Conservation (phyloP, 371 early-diverging fungal species). For the Aphelidium insulamus region DNA sequence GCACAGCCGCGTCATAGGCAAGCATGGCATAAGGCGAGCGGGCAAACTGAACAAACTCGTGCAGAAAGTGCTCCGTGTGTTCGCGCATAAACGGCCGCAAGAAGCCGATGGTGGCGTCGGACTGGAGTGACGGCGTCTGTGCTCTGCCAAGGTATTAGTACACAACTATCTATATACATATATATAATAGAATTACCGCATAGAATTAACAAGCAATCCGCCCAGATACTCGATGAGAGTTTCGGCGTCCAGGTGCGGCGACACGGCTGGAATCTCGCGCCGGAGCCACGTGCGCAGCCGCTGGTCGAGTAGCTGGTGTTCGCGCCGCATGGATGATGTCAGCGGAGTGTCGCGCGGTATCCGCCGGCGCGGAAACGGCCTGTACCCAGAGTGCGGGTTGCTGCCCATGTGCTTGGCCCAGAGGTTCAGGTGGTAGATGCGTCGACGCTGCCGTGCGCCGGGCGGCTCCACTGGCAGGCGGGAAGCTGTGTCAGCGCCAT, state of each 20-base stretch:
- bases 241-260: conserved; percentile 2
- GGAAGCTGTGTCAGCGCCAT: no score
- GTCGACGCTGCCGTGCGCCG: conserved; percentile 6
- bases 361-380: no score
- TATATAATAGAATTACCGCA: no score
- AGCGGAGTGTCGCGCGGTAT: no score
- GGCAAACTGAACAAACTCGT: conserved; percentile 12
- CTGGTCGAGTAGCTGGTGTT: conserved; percentile 6
- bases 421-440: conserved; percentile 6
- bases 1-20: conserved; percentile 9
- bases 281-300: conserved; percentile 10
- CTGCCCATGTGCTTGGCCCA: conserved; percentile 10
- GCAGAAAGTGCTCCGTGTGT: conserved; percentile 11
- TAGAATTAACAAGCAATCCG: no score
- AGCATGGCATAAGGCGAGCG: conserved; percentile 9
- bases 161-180: no score
- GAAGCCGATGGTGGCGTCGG: conserved; percentile 9
- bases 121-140: conserved; percentile 9
- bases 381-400: conserved; percentile 7
- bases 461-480: no score
- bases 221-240: conserved; percentile 9
- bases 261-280: conserved; percentile 8
- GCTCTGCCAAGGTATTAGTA: no score
- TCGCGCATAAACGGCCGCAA: conserved; percentile 8
- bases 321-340: conserved; percentile 8